Evolutionary conservation across 257 asterid genomes (phyloP).

Genomic region (Plantago elongata): DNA sequence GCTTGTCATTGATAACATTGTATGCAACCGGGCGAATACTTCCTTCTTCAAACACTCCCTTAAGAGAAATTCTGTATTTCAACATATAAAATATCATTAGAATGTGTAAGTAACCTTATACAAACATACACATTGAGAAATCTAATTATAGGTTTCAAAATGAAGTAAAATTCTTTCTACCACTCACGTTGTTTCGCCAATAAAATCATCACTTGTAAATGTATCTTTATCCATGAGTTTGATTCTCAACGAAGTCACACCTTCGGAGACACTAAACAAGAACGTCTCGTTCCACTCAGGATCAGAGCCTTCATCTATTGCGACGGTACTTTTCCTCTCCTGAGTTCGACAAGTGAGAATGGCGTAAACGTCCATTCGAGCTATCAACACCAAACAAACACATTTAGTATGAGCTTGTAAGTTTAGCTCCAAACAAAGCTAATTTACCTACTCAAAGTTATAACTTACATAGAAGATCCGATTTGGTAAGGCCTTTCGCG

Average conservation of each 20-base stretch:
- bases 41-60: constrained; percentile 36
- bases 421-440: neutral
- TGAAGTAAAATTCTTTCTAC: neutral
- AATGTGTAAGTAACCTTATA: neutral
- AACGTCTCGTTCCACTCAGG: constrained; percentile 89
- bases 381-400: constrained; percentile 26
- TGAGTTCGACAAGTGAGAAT: constrained; percentile 59
- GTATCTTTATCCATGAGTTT: constrained; percentile 65
- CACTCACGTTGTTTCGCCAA: constrained; percentile 75
- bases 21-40: constrained; percentile 39
- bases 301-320: constrained; percentile 51
- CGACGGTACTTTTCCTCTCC: constrained; percentile 66
- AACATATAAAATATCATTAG: neutral
- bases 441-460: neutral
- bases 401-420: neutral
- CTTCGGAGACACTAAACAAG: constrained; percentile 46
- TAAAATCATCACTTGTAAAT: constrained; percentile 46
- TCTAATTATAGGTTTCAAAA: neutral
- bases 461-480: constrained; percentile 50
- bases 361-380: constrained; percentile 63
- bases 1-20: constrained; percentile 53
- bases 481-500: constrained; percentile 65
- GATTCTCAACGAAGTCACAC: constrained; percentile 43
- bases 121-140: neutral
- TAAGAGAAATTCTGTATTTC: constrained; percentile 46